Base-by-base conservation (phyloP, 345 rosid species). In the Abelmoschus esculentus region DNA sequence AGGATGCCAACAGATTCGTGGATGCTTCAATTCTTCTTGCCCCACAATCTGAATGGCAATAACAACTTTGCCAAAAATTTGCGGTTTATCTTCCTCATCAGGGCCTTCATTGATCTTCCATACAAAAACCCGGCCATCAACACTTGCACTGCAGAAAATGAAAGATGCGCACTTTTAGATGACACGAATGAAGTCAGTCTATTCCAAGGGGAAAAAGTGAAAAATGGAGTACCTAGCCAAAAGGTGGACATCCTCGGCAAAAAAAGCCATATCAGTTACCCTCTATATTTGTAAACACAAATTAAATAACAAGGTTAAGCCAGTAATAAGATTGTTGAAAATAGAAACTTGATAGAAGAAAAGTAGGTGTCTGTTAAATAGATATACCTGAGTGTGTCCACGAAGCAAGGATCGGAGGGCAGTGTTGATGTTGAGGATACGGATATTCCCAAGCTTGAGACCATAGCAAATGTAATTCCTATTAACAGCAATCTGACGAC, bases 231-330 rank as follows among this genome's bases (percentile, higher is more conserved):
- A 89, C 96, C 92, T 89, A 50, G 96, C 92, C 73, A 89, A 72
- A 65, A 87, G 87, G 78, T 89, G 92, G 77, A 89, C 96, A 84
- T 89, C 96, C 77, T 89, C 92, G 3, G 92, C 89, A 42, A 89
- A 89, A 80, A 89, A 89, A 26, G 84, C 87, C 96, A 87, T 89
- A 76, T 89, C 69, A 12, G 74, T 70, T 29, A 70, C 73, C 31
- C 73, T 70, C 66, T 70, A 46, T 14, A 46, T n/a, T 42, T 29
- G 54, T 9, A 70, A 17, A 70, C 8, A 58, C 44, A n/a, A 66
- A 29, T 6, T 14, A 28, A 65, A 6, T 14, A 12, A 26, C 3
- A 44, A 26, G 19, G 7, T 14, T 65, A 19, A 64, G 36, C 55
- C 29, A 9, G 14, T 15, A 49, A 28, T n/a, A 29, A 66, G 7